Conservation (phyloP, 345 rosid species). For the Iberis pinnata region DNA sequence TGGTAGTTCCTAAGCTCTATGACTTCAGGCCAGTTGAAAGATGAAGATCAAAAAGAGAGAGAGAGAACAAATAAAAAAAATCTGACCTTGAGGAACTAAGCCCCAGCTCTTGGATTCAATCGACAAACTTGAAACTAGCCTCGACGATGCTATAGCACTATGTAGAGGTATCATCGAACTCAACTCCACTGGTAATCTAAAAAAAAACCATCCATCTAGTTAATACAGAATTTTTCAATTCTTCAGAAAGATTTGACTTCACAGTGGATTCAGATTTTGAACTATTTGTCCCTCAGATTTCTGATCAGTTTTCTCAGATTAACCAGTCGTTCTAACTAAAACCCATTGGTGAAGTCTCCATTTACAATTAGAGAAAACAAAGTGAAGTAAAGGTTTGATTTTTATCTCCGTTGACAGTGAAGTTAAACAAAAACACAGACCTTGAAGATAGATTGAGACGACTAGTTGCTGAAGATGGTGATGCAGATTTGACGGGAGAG, state of each 20-base stretch:
- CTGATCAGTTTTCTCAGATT: too few species aligned
- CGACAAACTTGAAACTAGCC: constrained; percentile 55
- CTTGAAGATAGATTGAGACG: constrained; percentile 39
- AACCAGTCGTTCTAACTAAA: too few species aligned
- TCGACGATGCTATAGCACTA: constrained; percentile 57
- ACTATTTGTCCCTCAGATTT: too few species aligned
- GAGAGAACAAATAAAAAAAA: background rate
- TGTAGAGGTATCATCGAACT: constrained; percentile 65
- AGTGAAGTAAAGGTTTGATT: background rate
- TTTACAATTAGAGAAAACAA: too few species aligned
- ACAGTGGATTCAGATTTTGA: too few species aligned
- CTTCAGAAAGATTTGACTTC: too few species aligned
- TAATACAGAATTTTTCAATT: too few species aligned
- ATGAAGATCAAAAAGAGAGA: background rate
- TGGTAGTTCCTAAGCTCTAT: background rate
- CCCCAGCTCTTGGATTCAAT: constrained; percentile 52
- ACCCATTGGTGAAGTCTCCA: too few species aligned
- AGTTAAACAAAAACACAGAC: background rate
- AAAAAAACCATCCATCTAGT: background rate
- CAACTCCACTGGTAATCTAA: constrained; percentile 58
- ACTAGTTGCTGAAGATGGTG: constrained; percentile 29
- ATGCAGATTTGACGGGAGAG: constrained; percentile 27
- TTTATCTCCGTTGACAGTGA: background rate
- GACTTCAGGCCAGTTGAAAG: background rate
- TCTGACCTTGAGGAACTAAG: constrained; percentile 64